Conservation (phyloP, 2,329 filamentous ascomycete genomes). For the Aspergillus spinulosporus region DNA sequence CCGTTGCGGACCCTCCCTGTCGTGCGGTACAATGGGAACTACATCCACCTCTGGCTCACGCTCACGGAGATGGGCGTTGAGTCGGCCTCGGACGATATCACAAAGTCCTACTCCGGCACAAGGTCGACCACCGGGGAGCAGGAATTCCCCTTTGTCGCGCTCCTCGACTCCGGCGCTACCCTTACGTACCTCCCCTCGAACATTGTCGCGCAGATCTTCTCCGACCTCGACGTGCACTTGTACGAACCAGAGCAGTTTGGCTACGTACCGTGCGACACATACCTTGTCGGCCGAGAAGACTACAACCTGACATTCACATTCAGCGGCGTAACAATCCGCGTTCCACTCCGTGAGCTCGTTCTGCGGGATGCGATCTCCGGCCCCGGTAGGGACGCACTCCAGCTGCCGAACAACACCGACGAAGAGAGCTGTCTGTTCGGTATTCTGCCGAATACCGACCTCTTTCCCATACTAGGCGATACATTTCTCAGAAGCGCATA, state of each 20-base stretch:
- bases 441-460: constrained; percentile 58
- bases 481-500: constrained; percentile 75
- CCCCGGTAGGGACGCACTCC: background rate
- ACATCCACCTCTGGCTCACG: constrained; percentile 65
- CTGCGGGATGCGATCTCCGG: constrained; percentile 51
- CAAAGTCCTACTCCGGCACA: constrained; percentile 19
- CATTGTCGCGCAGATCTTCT: constrained; percentile 53
- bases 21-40: constrained; percentile 51
- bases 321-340: constrained; percentile 53
- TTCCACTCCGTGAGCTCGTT: constrained; percentile 61
- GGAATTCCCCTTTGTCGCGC: constrained; percentile 55
- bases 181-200: constrained; percentile 65
- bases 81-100: constrained; percentile 31
- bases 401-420: constrained; percentile 34
- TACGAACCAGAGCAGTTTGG: constrained; percentile 43
- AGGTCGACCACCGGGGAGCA: no score
- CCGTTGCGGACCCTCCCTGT: constrained; percentile 65
- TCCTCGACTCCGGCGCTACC: constrained; percentile 70
- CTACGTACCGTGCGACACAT: constrained; percentile 55
- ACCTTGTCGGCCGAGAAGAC: constrained; percentile 43
- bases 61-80: constrained; percentile 54
- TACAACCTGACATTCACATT: constrained; percentile 57
- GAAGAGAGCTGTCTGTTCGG: constrained; percentile 63
- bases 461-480: constrained; percentile 67
- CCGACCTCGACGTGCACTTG: constrained; percentile 59